These are phyloP conservation scores for Passalora sequoiae DNA, from an alignment of 2,329 filamentous ascomycete genomes.

Conservation along the genomic window DNA sequence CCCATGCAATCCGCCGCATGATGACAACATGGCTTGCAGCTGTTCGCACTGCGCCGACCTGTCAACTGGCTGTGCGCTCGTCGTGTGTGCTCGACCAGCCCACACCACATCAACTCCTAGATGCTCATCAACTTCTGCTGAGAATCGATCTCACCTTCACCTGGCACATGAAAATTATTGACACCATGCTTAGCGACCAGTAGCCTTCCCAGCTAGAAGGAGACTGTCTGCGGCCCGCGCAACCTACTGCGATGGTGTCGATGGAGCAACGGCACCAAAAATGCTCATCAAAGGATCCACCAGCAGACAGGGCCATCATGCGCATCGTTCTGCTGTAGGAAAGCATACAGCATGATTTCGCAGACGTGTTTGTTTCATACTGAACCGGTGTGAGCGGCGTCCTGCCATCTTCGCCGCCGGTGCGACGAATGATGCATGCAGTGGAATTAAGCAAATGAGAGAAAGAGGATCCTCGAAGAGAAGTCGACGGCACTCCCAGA, in stretches of 20 bases:
- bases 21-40: conserved; percentile 9
- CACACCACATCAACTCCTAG: too few relatives aligned
- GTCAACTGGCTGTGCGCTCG: not conserved
- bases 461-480: conserved; percentile 1
- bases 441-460: conserved; percentile 1
- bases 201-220: conserved; percentile 20
- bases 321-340: conserved; percentile 2
- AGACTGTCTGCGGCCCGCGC: conserved; percentile 18
- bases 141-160: conserved; percentile 10
- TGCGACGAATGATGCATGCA: not conserved
- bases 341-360: conserved; percentile 3
- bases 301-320: conserved; percentile 3
- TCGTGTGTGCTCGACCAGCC: too few relatives aligned
- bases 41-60: conserved; percentile 1
- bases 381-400: not conserved
- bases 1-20: conserved; percentile 1
- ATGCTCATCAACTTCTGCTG: conserved; percentile 1
- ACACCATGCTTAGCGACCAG: conserved; percentile 7
- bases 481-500: not conserved
- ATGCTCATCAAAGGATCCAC: conserved; percentile 5
- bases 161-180: conserved; percentile 3
- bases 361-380: conserved; percentile 6
- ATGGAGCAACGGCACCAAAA: conserved; percentile 10
- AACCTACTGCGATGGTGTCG: conserved; percentile 19
- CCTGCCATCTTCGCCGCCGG: not conserved